Percentiles rank a stretch among this genome's conserved stretches.
Evolutionary conservation across 768 basidiomycete species (phyloP).

Genomic region (Hydnomerulius pinastri): DNA sequence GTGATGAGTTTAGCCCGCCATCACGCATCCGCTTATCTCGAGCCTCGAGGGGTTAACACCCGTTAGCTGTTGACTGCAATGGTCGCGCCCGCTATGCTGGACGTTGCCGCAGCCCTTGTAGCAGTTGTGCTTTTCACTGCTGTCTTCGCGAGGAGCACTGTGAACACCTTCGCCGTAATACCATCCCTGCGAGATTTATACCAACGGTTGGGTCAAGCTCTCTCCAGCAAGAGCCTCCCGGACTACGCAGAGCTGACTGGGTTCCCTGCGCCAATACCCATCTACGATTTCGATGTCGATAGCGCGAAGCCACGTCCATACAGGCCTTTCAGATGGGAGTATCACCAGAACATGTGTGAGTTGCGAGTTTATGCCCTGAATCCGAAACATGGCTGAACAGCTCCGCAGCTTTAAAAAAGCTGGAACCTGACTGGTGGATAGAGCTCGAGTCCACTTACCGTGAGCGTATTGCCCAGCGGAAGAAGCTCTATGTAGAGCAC

Average conservation of each 20-base stretch:
- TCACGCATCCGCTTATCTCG: not conserved
- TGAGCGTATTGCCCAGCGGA: slow-evolving; percentile 44
- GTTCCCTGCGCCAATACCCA: slow-evolving; percentile 43
- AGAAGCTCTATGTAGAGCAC: slow-evolving; percentile 38
- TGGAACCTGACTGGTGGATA: slow-evolving; percentile 59
- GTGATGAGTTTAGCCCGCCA: too few relatives aligned
- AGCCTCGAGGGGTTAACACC: not conserved
- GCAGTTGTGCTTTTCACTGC: not conserved
- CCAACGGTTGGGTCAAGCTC: slow-evolving; percentile 9
- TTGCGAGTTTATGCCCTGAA: not conserved
- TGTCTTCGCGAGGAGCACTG: not conserved
- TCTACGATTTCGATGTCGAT: slow-evolving; percentile 44
- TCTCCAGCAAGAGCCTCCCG: slow-evolving; percentile 17
- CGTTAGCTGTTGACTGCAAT: slow-evolving; percentile 8
- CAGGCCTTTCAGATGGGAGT: slow-evolving; percentile 57
- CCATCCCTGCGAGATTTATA: not conserved
- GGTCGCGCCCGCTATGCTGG: not conserved
- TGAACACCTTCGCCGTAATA: not conserved
- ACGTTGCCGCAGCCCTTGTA: slow-evolving; percentile 5
- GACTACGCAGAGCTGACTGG: slow-evolving; percentile 48
- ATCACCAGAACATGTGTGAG: slow-evolving; percentile 59
- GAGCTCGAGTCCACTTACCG: slow-evolving; percentile 56
- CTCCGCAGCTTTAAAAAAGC: slow-evolving; percentile 41
- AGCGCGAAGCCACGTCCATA: slow-evolving; percentile 50
- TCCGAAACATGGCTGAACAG: not conserved